Conservation (phyloP, 2,329 filamentous ascomycete genomes). For the Fusarium tuaranense region DNA sequence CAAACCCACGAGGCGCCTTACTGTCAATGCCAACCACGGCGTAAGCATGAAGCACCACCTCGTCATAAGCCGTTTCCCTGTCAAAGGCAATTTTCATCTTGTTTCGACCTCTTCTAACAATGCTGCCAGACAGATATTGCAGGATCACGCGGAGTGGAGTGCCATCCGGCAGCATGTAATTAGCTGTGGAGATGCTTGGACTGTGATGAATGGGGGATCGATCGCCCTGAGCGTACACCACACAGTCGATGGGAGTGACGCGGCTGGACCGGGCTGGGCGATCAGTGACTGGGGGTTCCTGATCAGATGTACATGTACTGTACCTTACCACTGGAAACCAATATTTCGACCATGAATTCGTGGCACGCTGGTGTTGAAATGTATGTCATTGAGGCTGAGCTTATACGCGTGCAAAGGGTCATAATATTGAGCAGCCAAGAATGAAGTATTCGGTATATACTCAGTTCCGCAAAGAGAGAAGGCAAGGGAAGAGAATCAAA, state of each 20-base stretch:
- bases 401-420: not conserved
- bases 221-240: slow-evolving; percentile 25
- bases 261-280: slow-evolving; percentile 23
- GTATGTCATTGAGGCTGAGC: not conserved
- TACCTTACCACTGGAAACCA: slow-evolving; percentile 1
- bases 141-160: slow-evolving; percentile 26
- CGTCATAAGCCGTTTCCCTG: slow-evolving; percentile 12
- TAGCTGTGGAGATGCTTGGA: slow-evolving; percentile 34
- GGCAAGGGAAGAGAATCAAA: not conserved
- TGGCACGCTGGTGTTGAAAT: slow-evolving; percentile 10
- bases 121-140: slow-evolving; percentile 28
- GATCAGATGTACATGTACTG: slow-evolving; percentile 21
- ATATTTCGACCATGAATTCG: not conserved
- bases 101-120: slow-evolving; percentile 6
- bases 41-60: slow-evolving; percentile 8
- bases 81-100: not conserved
- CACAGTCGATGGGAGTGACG: slow-evolving; percentile 28
- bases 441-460: slow-evolving; percentile 3
- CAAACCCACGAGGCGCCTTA: not conserved
- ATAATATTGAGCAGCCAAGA: not conserved
- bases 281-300: slow-evolving; percentile 25
- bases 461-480: not conserved
- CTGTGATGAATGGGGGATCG: slow-evolving; percentile 23
- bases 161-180: slow-evolving; percentile 31
- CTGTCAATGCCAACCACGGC: slow-evolving; percentile 18